Percentiles rank a stretch among this genome's conserved stretches.
These are phyloP conservation scores for Cyberlindnera meyerae DNA, from an alignment of 805 yeast genomes.

Conservation along the genomic window DNA sequence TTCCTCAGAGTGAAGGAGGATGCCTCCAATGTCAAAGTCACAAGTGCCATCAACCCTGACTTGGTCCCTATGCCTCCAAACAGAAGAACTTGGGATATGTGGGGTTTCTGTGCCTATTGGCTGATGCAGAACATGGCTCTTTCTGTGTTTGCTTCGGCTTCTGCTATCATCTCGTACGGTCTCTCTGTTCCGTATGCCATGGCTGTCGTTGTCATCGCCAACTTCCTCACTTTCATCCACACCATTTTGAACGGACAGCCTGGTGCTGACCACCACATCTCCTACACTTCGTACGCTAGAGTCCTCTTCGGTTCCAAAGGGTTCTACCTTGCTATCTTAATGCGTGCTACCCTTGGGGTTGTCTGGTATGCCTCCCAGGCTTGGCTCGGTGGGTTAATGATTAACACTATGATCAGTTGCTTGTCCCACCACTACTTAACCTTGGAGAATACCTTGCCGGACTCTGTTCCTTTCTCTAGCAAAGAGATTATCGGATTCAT, in stretches of 20 bases:
- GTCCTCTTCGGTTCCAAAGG: conserved; percentile 44
- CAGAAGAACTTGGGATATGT: conserved; percentile 36
- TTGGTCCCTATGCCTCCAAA: conserved; percentile 14
- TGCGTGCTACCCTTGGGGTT: conserved; percentile 33
- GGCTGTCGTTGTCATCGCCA: conserved; percentile 39
- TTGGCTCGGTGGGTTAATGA: conserved; percentile 9
- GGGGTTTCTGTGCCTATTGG: conserved; percentile 40
- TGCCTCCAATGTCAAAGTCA: conserved; percentile 3
- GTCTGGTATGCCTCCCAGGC: conserved; percentile 8
- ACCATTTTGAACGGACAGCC: conserved; percentile 44
- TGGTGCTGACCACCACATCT: conserved; percentile 46
- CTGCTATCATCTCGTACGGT: conserved; percentile 40
- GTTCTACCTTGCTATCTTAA: conserved; percentile 34
- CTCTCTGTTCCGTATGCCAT: conserved; percentile 41
- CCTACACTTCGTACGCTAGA: conserved; percentile 42
- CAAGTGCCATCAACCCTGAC: conserved; percentile 3
- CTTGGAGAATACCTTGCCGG: conserved; percentile 7
- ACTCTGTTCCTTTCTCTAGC: conserved; percentile 5
- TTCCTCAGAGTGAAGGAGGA: conserved; percentile 5
- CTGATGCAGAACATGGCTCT: conserved; percentile 40
- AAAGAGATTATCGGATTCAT: conserved; percentile 7
- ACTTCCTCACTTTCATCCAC: conserved; percentile 39
- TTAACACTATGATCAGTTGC: conserved; percentile 2
- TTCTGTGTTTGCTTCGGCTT: conserved; percentile 43
- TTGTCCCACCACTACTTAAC: conserved; percentile 1